Evolutionary conservation across 208 protist species (phyloP), one percentile per base, ranked within the genome.

Genomic region (Trypanosoma rangeli): DNA sequence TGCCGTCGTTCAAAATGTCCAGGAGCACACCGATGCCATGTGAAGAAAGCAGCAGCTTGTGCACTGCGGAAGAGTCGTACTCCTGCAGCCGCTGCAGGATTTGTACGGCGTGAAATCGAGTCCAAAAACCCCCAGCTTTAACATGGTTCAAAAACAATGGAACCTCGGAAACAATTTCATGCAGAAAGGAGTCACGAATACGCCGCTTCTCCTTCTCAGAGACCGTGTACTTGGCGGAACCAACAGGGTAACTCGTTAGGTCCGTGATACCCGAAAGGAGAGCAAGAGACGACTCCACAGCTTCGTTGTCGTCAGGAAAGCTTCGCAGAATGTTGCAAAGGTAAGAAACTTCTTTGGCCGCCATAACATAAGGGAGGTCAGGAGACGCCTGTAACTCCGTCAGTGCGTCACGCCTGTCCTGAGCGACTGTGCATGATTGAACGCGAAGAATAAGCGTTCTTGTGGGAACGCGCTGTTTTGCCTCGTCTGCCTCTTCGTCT

Each of bases 391-490:
- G 46, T 5, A 95, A 71, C 37, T 86, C 82, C 13, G 66, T 75
- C 49, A 93, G 66, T 9, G 90, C 86, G 26, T 95, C 87, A 52
- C 90, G 86, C 28, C 86, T 73, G 73, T 95, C 90, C 68, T 95
- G 90, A 29, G 80, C 72, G n/a, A 95, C 81, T 24, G 77, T 84
- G 74, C 90, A 95, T 1, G 84, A 86, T 39, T 92, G 68, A 24
- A 92, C 68, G 29, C 90, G 90, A 15, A 89, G 60, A n/a, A 95
- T 73, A 5, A 95, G 73, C 52, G 83, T 93, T 18, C 73, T 76
- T 16, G 83, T 80, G 3, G 79, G 73, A 9, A 78, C 61, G 28
- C 54, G 53, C 18, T 67, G 35, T 29, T 48, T 13, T 13, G 50
- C 42, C 24, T 49, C 22, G 13, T 42, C 37, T 42, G 59, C 22